Evolutionary conservation across 495 filamentous ascomycete genomes (phyloP), one percentile per base, ranked within the genome.

Genomic region (Penicillium silybi): DNA sequence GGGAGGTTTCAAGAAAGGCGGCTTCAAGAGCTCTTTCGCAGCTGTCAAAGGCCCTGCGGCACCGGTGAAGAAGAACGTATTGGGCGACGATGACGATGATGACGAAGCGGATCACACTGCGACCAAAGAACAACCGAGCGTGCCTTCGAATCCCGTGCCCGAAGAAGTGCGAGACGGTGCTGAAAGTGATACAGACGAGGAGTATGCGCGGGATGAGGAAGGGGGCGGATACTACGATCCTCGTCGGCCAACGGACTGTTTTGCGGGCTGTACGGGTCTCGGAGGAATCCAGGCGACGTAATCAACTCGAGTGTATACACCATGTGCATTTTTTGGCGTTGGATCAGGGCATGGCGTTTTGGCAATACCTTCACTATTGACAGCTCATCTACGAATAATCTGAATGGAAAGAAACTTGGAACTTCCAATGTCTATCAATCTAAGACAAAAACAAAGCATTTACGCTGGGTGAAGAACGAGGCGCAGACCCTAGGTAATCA

Each of bases 11-110:
- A 85, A 83, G 56, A 85, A 84, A 51, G 81, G 80, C 4, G 82
- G 81, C 0, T 85, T 85, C 47, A 83, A 80, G 60, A 84, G 80
- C 50, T 82, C 82, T 8, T 85, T 84, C 59, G 75, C 74, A 5
- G 54, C 64, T 13, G 77, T 70, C 38, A 76, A 78, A 52, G 71
- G 64, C 4, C 56, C 65, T 29, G 46, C 55, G 7, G 57, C 59
- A 6, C 66, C 72, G 15, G 69, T 58, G 6, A 70, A 67, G 65
- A 77, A 72, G 55, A 75, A 75, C 51, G 70, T 75, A 9, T 56
- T 71, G 15, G 74, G 68, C 2, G 70, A 70, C 41, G 75, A 74
- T 19, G 77, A 75, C 34, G 74, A 72, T 9, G 63, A 69, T 15
- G 59, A 57, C 25, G 47, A 16, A 17, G 25, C 35, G 29, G 44